Conservation (phyloP, 1,139 yeast species). For the Geotrichum candidum region DNA sequence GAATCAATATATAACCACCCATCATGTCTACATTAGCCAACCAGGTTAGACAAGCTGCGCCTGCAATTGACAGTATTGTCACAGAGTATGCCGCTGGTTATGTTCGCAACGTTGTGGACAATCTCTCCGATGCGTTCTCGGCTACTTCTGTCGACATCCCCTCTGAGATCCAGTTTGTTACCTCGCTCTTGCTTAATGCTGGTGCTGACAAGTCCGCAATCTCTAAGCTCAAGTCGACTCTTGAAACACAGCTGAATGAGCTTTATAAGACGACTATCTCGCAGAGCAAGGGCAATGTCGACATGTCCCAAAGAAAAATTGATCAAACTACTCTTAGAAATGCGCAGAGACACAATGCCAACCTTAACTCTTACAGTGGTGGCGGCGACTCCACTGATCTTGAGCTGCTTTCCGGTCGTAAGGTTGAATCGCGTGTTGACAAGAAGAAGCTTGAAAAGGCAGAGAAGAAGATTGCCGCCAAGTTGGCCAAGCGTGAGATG, state of each 20-base stretch:
- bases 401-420: constrained; percentile 79
- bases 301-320: constrained; percentile 74
- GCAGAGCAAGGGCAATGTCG: constrained; percentile 39
- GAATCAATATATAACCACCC: not conserved
- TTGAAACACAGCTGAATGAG: constrained; percentile 47
- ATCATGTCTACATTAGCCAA: constrained; percentile 20
- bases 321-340: constrained; percentile 36
- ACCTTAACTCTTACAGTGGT: constrained; percentile 33
- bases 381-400: constrained; percentile 67
- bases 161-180: constrained; percentile 60
- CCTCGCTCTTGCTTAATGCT: constrained; percentile 62
- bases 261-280: constrained; percentile 67
- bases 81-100: constrained; percentile 90
- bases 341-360: constrained; percentile 34
- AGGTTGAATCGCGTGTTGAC: constrained; percentile 90
- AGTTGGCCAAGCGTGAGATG: constrained; percentile 82
- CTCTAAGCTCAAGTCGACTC: constrained; percentile 40
- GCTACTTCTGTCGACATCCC: constrained; percentile 58
- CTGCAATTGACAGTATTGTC: constrained; percentile 82
- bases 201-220: constrained; percentile 66
- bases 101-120: constrained; percentile 64
- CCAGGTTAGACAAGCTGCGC: constrained; percentile 80
- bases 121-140: constrained; percentile 72
- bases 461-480: constrained; percentile 92
- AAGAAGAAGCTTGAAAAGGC: constrained; percentile 95